Base-by-base conservation (phyloP, 129 eudicot species). In the Smallanthus sonchifolius region DNA sequence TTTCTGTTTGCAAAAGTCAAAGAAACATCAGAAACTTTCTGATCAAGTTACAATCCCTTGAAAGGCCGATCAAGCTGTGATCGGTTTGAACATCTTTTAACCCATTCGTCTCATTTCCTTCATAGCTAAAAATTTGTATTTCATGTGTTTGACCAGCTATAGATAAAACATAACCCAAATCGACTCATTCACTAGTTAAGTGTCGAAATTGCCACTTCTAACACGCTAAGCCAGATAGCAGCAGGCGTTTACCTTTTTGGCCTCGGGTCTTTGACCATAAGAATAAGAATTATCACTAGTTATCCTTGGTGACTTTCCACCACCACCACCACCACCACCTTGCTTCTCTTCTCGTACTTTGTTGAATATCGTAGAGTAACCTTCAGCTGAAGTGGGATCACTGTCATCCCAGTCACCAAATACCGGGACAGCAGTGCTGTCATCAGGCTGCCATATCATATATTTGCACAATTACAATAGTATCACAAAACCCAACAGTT, bases 391-490 rank as follows among this genome's bases (percentile, higher is more conserved):
- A 61, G 98, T 60, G 3, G 92, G 96, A 71, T 92, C 89, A 63
- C 4, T 85, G 67, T 83, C 97, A 68, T 89, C 94, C 96, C 96
- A 89, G 45, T 87, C 95, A 44, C 96, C 96, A 79, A 92, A 92
- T 56, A 83, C 87, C 7, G 97, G 96, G 75, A 92, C 96, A 42
- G 86, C 84, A 34, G 91, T 85, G 75, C 87, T 51, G 55, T 75
- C 79, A 70, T 90, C 96, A 68, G 87, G 85, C 95, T 88, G 84
- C 79, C 62, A 68, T 10, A 75, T 70, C 51, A 66, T 17, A 61
- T 2, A 59, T 14, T 0, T 44, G 9, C 34, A 30, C 30, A 30
- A 61, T 69, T 19, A 77, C 42, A 69, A 54, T 40, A 60, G 3
- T 67, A 67, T 67, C 37, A 30, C 36, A n/a, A 61, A 38, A 32